A percentile compares a stretch with the other conserved stretches of the same genome.
phyloP scores from a whole-genome alignment of 176 grass and related monocot genomes.

The Alopecurus myosuroides region DNA sequence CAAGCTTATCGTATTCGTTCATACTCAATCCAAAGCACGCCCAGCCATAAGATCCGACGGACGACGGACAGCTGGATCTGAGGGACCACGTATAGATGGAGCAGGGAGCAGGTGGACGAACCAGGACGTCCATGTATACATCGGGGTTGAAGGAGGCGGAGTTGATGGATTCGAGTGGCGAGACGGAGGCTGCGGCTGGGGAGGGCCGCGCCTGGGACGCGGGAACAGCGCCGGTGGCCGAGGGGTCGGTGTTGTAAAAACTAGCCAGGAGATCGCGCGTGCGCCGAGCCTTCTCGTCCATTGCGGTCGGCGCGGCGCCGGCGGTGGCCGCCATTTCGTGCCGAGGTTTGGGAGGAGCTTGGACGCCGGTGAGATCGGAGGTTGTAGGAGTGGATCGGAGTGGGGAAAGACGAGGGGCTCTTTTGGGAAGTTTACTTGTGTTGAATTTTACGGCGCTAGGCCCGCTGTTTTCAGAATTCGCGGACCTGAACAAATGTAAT shows the following conservation, averaged over 20 bases:
- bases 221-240: background rate
- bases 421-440: conserved; percentile 12
- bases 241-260: conserved; percentile 80
- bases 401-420: conserved; percentile 10
- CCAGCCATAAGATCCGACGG: conserved; percentile 9
- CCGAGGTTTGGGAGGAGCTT: conserved; percentile 11
- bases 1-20: background rate
- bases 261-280: conserved; percentile 92
- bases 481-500: background rate
- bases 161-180: conserved; percentile 87
- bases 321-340: conserved; percentile 26
- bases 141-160: conserved; percentile 78
- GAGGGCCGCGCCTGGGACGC: conserved; percentile 10
- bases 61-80: conserved; percentile 35
- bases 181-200: conserved; percentile 21
- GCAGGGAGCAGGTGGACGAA: conserved; percentile 33
- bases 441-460: background rate
- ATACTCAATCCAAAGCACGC: background rate
- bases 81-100: background rate
- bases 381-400: conserved; percentile 14
- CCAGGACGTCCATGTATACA: conserved; percentile 90
- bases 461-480: background rate
- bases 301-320: conserved; percentile 19
- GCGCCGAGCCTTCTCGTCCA: conserved; percentile 94
- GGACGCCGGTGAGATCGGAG: conserved; percentile 10